Evolutionary conservation across 805 yeast species (phyloP).

Genomic region (Ogataea philodendri): DNA sequence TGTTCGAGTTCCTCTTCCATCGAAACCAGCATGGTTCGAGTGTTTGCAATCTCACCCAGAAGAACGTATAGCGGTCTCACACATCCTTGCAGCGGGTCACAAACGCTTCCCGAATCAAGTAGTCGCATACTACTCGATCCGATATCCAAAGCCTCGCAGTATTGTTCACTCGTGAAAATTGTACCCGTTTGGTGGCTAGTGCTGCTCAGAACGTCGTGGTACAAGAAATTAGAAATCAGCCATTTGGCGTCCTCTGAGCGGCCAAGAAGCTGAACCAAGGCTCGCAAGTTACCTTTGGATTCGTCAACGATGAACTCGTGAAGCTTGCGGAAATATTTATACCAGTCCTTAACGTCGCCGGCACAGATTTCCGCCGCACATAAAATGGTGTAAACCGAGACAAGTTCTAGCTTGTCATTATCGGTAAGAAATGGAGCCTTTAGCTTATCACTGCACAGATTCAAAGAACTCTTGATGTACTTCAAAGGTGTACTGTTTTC

Average conservation of each 20-base stretch:
- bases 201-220: conserved; percentile 39
- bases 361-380: conserved; percentile 29
- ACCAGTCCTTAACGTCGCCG: conserved; percentile 26
- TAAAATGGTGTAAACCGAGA: conserved; percentile 23
- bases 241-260: conserved; percentile 34
- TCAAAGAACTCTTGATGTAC: conserved; percentile 8
- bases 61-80: conserved; percentile 36
- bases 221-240: conserved; percentile 37
- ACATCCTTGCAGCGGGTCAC: conserved; percentile 43
- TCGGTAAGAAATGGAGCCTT: conserved; percentile 5
- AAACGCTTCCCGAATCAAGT: conserved; percentile 16
- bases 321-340: conserved; percentile 16
- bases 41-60: conserved; percentile 38
- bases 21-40: conserved; percentile 11
- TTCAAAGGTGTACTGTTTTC: conserved; percentile 1
- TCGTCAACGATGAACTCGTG: conserved; percentile 23
- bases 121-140: conserved; percentile 6
- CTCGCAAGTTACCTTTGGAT: conserved; percentile 30
- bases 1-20: conserved; percentile 5
- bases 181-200: conserved; percentile 37
- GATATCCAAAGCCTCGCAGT: conserved; percentile 27
- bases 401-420: conserved; percentile 17
- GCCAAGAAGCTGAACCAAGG: conserved; percentile 19
- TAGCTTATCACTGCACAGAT: conserved; percentile 11
- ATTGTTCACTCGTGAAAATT: conserved; percentile 31